Evolutionary conservation across 208 protist genomes (phyloP).

Genomic region (Blechomonas ayalai): DNA sequence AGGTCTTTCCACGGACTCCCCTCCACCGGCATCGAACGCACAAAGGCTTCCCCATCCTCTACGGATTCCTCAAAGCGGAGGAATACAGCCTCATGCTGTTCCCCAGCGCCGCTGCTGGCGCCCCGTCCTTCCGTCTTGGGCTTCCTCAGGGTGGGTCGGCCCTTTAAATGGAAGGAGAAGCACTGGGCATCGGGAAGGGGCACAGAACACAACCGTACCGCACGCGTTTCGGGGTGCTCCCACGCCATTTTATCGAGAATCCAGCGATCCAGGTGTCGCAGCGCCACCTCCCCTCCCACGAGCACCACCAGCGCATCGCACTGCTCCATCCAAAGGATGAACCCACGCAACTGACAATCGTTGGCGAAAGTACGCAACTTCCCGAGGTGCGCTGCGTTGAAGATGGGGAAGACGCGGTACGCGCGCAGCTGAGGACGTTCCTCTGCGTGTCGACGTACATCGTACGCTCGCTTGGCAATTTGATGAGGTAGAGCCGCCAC

Average conservation of each 20-base stretch:
- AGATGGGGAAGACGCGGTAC: slow-evolving; percentile 69
- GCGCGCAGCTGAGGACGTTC: slow-evolving; percentile 52
- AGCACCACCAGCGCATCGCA: slow-evolving; percentile 69
- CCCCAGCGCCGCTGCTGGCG: not conserved
- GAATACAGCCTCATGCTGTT: slow-evolving; percentile 31
- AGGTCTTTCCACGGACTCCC: slow-evolving; percentile 44
- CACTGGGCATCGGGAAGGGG: slow-evolving; percentile 38
- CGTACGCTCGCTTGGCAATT: slow-evolving; percentile 52
- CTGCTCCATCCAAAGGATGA: slow-evolving; percentile 47
- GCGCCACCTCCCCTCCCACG: slow-evolving; percentile 51
- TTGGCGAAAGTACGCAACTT: slow-evolving; percentile 77
- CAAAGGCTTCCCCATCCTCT: slow-evolving; percentile 53
- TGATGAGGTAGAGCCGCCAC: slow-evolving; percentile 66
- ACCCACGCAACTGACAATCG: slow-evolving; percentile 65
- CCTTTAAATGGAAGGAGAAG: slow-evolving; percentile 52
- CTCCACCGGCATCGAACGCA: slow-evolving; percentile 42
- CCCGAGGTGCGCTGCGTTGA: slow-evolving; percentile 39
- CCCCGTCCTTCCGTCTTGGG: slow-evolving; percentile 6
- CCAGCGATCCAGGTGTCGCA: slow-evolving; percentile 74
- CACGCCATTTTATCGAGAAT: slow-evolving; percentile 72
- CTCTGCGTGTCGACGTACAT: slow-evolving; percentile 40
- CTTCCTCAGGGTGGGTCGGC: slow-evolving; percentile 7
- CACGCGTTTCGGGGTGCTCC: slow-evolving; percentile 51
- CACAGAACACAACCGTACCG: slow-evolving; percentile 37
- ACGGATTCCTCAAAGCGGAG: slow-evolving; percentile 60